Base-by-base conservation (phyloP, 169 alveolate species). In the Amoebophrya sp. region DNA sequence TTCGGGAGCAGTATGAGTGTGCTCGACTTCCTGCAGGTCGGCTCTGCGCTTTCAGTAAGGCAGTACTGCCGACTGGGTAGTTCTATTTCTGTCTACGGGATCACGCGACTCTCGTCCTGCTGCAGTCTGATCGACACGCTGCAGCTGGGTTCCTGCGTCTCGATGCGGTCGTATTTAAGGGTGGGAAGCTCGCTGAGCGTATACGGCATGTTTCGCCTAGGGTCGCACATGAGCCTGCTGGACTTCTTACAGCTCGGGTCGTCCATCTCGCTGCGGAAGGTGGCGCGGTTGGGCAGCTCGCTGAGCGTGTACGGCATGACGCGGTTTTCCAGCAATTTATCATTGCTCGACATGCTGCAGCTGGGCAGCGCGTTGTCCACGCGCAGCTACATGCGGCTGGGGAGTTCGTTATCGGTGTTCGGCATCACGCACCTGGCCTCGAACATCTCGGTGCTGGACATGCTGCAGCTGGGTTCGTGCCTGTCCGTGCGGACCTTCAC, bases 321-420 rank as follows among this genome's bases (percentile, higher is more conserved):
- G 48, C 40, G 93, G 16, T 38, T 40, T 31, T 90, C 69, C 29
- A 29, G 43, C 31, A 29, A 38, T 0, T 48, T 88, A 0, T 45
- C 38, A 0, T 88, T 38, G 50, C 91, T 92, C 29, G 93, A 92
- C 88, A 50, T 89, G 41, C 89, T 89, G 70, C 91, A 89, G 88
- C 13, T 89, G 29, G 92, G 88, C 90, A 43, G 89, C 45, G n/a
- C 70, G 39, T 87, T 88, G 88, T 87, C 45, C 18, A 42, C 41
- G 58, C 88, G 89, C 48, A 88, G 90, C 10, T n/a, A 26, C 43
- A 45, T 34, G 69, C 91, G 91, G 4, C 43, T 89, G 69, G 91
- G 91, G 5, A 26, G 45, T 13, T 34, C 87, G 29, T 2, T 89
- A 26, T 34, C 40, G n/a, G 90, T 39, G 88, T 50, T 50, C 45